Conservation (phyloP, 169 alveolate species). For the Eimeria nieschulzi region DNA sequence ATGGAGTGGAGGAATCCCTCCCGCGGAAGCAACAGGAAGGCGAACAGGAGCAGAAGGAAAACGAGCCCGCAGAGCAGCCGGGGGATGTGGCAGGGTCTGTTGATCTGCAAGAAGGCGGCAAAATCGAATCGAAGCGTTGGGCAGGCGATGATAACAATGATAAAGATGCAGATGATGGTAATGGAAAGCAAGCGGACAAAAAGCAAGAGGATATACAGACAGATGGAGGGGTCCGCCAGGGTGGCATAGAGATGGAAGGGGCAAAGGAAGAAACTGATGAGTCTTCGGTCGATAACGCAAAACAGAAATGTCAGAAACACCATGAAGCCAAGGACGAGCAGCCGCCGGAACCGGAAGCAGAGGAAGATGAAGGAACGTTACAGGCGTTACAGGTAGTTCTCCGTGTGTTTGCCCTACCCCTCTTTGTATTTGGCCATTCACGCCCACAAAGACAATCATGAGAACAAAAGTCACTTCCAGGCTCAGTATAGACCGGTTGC, state of each 20-base stretch:
- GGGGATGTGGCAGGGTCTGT: constrained; percentile 64
- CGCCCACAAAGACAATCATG: no score
- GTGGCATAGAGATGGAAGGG: constrained; percentile 21
- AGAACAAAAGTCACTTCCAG: no score
- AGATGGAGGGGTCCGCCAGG: constrained; percentile 22
- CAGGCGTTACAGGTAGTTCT: constrained; percentile 26
- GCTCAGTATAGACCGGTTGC: background rate
- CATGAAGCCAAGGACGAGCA: background rate
- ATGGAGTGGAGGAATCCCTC: constrained; percentile 42
- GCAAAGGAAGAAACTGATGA: constrained; percentile 22
- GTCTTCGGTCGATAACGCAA: background rate
- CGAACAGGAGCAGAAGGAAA: constrained; percentile 33
- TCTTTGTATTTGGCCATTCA: no score
- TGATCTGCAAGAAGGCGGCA: constrained; percentile 72
- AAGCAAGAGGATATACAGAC: constrained; percentile 8
- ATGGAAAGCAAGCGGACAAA: background rate
- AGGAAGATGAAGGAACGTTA: background rate
- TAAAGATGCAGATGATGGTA: background rate
- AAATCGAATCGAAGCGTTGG: constrained; percentile 66
- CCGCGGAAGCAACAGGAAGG: constrained; percentile 8
- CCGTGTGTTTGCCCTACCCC: background rate
- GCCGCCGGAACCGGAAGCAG: constrained; percentile 37
- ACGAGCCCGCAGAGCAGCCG: constrained; percentile 2
- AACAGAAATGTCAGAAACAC: background rate
- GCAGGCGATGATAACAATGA: constrained; percentile 34